Conservation (phyloP, 148 eudicot genomes). For the Oxyria digyna region DNA sequence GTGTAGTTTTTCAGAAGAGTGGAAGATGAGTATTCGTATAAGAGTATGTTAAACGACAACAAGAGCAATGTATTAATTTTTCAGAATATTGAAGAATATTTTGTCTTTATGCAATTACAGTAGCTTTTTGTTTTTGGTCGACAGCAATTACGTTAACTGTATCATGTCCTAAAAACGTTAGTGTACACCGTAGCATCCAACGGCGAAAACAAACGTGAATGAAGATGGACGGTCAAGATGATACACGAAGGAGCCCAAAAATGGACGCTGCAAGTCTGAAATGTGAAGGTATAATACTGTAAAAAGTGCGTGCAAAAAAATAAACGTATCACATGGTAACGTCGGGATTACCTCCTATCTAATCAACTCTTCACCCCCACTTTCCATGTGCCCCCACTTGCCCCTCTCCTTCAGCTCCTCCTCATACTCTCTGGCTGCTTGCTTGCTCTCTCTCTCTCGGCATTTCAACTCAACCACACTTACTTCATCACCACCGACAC, state of each 20-base stretch:
- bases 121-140: no score
- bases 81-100: no score
- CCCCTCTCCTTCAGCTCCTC: background rate
- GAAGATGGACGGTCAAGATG: background rate
- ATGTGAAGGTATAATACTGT: no score
- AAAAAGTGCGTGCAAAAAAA: background rate
- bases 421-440: no score
- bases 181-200: background rate
- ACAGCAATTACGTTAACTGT: no score
- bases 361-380: background rate
- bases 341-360: conserved; percentile 4
- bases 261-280: background rate
- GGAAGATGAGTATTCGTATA: no score
- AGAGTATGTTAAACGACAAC: no score
- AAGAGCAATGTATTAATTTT: no score
- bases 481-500: conserved; percentile 6
- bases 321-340: background rate
- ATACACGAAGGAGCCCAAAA: background rate
- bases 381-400: background rate
- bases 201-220: no score
- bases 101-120: no score
- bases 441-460: background rate
- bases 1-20: no score
- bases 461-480: background rate
- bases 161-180: no score